Evolutionary conservation across 2,329 filamentous ascomycete genomes (phyloP), one percentile per base, ranked within the genome.

Genomic region (Ascochyta koolunga): DNA sequence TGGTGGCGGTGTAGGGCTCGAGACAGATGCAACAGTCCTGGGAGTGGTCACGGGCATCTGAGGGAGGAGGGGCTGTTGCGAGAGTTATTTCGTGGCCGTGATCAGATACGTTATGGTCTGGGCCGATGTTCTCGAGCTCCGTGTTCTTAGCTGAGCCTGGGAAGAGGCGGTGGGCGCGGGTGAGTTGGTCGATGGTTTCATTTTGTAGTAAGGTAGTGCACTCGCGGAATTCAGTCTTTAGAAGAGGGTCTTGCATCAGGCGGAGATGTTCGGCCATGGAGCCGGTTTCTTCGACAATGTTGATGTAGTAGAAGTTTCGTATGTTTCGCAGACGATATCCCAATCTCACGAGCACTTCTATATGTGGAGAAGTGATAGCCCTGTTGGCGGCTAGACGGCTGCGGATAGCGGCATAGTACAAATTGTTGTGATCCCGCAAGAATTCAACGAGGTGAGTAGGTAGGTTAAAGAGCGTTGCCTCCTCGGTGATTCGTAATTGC

Each of bases 1-100:
- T 9, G 2, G 9, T 24, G 1, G 15, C 16, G 2, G 21, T 37
- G 45, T 57, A 62, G 4, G 24, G 5, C 6, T 50, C 48, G 15
- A 57, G 43, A 27, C 60, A 63, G 24, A 63, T 58, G 46, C 53
- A 58, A 40, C 60, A 61, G 33, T 31, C 38, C 1, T 31, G 29
- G 4, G 38, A 15, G 2, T 33, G 44, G 29, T 54, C 43, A 15
- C n/a, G 22, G 21, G 32, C 38, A 31, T 44, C 48, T 7, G 7
- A 13, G 5, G 4, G 3, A 18, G 15, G 22, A 13, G 9, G 36
- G 10, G 24, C 2, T 6, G 37, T 22, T 6, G 39, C 9, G 2
- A 4, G 7, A 4, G 35, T 1, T 4, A 58, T 5, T 5, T 60
- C 40, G 18, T 36, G 32, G 2, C 58, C 60, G 13, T 57, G 53